Evolutionary conservation across 1,284 basidiomycete genomes (phyloP), one percentile per base, ranked within the genome.

Genomic region (Ustilago cynodontis): DNA sequence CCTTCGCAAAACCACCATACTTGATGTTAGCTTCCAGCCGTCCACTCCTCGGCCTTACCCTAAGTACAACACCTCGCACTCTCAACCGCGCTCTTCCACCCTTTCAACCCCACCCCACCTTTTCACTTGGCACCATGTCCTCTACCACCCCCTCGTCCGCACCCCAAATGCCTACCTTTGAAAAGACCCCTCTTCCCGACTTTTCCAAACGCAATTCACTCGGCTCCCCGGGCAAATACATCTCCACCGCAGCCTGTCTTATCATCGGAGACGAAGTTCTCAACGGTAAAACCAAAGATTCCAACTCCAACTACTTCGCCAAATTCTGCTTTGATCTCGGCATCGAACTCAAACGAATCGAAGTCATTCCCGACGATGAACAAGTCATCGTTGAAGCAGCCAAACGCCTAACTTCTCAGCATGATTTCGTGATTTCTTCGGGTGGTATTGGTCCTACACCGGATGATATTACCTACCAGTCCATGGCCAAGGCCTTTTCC

Each of bases 311-410:
- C 73, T 87, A 86, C 56, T 77, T 87, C 68, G 88, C 89, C n/a
- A 81, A 81, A 57, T 79, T 80, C 60, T 86, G 84, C 58, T 86
- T 86, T 57, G 75, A 81, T 45, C 71, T 79, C 0, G 84, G 83
- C 11, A 81, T 85, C 49, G 79, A 84, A 24, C 53, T 84, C 68
- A 87, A 88, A 22, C 63, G 77, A n/a, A 91, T 97, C 82, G 94
- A 98, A 82, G 94, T 98, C 57, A 92, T 98, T 58, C 89, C 95
- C 1, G 95, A 98, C 83, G 92, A 94, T 60, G 92, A 94, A 83
- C 90, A 91, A 11, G 92, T 94, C 84, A 98, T 97, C 73, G 88
- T 93, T 66, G 93, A 96, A 83, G 93, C 95, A 1, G 93, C 93
- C 35, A 88, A 90, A 58, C 89, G 94, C 6, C 91, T 98, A 89